phyloP scores from a whole-genome alignment of 2,329 filamentous ascomycete genomes.

The Botrytis hyacinthi region DNA sequence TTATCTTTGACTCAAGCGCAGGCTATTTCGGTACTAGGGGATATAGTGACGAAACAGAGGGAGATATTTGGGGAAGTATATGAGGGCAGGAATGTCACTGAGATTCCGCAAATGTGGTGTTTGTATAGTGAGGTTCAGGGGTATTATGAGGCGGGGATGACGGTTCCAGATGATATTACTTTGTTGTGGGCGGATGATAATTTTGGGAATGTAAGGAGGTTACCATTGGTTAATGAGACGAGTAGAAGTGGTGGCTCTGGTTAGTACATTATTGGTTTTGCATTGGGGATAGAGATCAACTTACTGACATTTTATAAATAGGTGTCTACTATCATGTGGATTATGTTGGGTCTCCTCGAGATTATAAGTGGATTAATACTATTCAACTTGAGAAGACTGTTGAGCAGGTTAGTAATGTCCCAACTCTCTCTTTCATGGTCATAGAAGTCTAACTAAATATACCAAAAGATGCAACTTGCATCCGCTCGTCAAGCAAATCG shows the following conservation, averaged over 20 bases:
- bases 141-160: conserved; percentile 64
- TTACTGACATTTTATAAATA: neutral
- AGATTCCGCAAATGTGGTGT: conserved; percentile 68
- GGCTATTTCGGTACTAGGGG: conserved; percentile 57
- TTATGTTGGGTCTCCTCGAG: conserved; percentile 49
- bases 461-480: conserved; percentile 57
- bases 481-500: conserved; percentile 52
- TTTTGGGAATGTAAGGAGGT: conserved; percentile 61
- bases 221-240: conserved; percentile 60
- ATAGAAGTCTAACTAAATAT: neutral
- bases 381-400: conserved; percentile 64
- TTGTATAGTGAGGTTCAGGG: conserved; percentile 73
- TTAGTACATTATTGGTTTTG: conserved; percentile 16
- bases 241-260: conserved; percentile 60
- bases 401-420: conserved; percentile 45
- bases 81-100: conserved; percentile 43
- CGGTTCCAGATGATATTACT: conserved; percentile 65
- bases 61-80: conserved; percentile 57
- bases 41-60: conserved; percentile 59
- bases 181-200: conserved; percentile 70
- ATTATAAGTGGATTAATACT: conserved; percentile 63
- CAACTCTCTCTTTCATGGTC: too few species aligned
- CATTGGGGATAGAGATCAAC: neutral
- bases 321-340: conserved; percentile 61
- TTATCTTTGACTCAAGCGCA: conserved; percentile 53